These are phyloP conservation scores for Sporothrix variecibatus DNA, from an alignment of 2,329 filamentous ascomycete genomes.

Conservation along the genomic window DNA sequence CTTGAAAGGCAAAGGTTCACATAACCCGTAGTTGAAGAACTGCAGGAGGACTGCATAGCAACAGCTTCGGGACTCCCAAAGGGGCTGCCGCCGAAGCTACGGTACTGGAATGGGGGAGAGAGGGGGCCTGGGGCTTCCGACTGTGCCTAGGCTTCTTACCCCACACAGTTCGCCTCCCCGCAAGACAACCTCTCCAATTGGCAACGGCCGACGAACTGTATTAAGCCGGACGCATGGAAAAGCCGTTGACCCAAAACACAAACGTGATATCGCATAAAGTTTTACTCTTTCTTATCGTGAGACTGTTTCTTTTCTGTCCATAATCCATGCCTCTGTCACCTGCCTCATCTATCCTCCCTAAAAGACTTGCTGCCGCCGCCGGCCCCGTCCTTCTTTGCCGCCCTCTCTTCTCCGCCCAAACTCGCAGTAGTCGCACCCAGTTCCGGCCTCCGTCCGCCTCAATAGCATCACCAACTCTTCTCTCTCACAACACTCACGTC, in stretches of 20 bases:
- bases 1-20: background rate
- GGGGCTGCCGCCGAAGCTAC: background rate
- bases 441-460: background rate
- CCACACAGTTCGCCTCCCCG: constrained; percentile 16
- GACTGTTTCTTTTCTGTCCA: too few species aligned
- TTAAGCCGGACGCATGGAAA: constrained; percentile 17
- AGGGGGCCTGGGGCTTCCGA: background rate
- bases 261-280: background rate
- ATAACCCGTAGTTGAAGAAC: background rate
- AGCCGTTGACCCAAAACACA: background rate
- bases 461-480: background rate
- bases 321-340: background rate
- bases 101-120: background rate
- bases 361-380: background rate
- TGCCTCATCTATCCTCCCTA: background rate
- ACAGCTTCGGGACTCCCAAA: constrained; percentile 7
- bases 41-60: background rate
- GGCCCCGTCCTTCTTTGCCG: background rate
- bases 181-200: background rate
- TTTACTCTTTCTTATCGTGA: background rate
- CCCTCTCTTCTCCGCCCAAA: background rate
- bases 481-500: background rate
- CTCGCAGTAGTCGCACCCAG: background rate
- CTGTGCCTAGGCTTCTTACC: constrained; percentile 8
- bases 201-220: background rate